Base-by-base conservation (phyloP, 306 rosid species). In the Fragaria nilgerrensis region DNA sequence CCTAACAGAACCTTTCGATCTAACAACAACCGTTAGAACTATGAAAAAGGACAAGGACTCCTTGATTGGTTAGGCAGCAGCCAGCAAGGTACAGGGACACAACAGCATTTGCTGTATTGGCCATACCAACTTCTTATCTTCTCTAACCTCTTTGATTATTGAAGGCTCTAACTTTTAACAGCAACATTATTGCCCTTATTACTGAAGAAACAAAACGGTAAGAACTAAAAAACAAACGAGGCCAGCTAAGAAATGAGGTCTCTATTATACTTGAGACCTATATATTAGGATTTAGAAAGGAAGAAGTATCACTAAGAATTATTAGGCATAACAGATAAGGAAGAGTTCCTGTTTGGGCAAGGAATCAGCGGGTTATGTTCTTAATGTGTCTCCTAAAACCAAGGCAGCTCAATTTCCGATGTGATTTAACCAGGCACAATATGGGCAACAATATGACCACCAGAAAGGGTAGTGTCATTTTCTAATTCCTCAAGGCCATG, bases 401-500 rank as follows among this genome's bases (percentile, higher is more conserved):
- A 78, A 71, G 88, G 84, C 95, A 91, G 41, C 37, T 66, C 68
- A 64, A 55, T 15, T 49, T 76, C 64, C 78, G 89, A 86, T 84
- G 87, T 85, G 90, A 91, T 79, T 79, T 63, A 85, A 89, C 50
- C 81, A 82, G 77, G 81, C 62, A 69, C 80, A 75, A 82, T 65
- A 79, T 74, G 85, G 85, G 86, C 76, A 91, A 83, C 97, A 86
- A 70, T 81, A 79, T 83, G 93, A 82, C 90, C 91, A 85, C 86
- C 89, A 79, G 81, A 78, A 80, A 70, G 68, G 41, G 84, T 81
- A n/a, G 65, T 83, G 91, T 87, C 91, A 75, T 80, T 83, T 75
- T 84, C 78, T 77, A 44, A 41, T 71, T 84, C 84, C 68, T 45
- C 16, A 65, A 45, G 43, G 50, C 74, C 25, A 62, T 16, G 71